phyloP scores from a whole-genome alignment of 1,284 basidiomycete genomes.

The Phylloboletellus chloephorus region DNA sequence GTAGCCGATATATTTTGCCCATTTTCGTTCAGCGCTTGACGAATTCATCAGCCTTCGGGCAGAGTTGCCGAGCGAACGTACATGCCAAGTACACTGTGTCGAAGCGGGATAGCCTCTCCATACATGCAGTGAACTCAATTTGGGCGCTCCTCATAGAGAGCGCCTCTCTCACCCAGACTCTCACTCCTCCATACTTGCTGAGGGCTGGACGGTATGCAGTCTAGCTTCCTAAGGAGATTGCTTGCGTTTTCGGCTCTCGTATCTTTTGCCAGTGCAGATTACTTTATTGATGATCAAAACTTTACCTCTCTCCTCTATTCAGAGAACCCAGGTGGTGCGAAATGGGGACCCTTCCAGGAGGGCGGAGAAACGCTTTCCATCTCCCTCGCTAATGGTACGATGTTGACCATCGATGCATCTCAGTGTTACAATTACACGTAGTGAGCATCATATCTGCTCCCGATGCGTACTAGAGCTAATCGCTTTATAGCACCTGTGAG shows the following conservation, averaged over 20 bases:
- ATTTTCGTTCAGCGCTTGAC: too few species aligned
- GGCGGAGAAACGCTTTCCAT: constrained; percentile 13
- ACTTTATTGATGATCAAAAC: constrained; percentile 20
- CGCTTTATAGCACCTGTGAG: constrained; percentile 11
- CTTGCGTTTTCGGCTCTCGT: constrained; percentile 4
- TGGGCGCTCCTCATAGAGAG: not conserved
- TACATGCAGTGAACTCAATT: not conserved
- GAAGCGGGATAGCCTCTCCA: not conserved
- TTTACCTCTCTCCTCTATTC: constrained; percentile 14
- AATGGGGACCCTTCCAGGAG: constrained; percentile 13
- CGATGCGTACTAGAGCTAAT: not conserved
- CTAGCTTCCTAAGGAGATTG: constrained; percentile 1
- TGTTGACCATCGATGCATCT: constrained; percentile 17
- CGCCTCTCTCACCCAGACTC: not conserved
- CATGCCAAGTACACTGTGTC: not conserved
- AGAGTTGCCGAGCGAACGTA: not conserved
- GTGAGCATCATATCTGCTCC: constrained; percentile 5
- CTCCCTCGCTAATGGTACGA: constrained; percentile 10
- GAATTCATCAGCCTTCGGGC: too few species aligned
- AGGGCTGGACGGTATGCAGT: constrained; percentile 5
- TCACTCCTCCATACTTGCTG: not conserved
- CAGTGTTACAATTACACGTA: constrained; percentile 19
- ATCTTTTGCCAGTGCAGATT: constrained; percentile 12
- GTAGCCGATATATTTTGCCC: too few species aligned
- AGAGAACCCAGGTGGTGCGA: constrained; percentile 12